These are phyloP conservation scores for Bipolaris bicolor DNA, from an alignment of 2,329 filamentous ascomycete genomes.

Conservation along the genomic window DNA sequence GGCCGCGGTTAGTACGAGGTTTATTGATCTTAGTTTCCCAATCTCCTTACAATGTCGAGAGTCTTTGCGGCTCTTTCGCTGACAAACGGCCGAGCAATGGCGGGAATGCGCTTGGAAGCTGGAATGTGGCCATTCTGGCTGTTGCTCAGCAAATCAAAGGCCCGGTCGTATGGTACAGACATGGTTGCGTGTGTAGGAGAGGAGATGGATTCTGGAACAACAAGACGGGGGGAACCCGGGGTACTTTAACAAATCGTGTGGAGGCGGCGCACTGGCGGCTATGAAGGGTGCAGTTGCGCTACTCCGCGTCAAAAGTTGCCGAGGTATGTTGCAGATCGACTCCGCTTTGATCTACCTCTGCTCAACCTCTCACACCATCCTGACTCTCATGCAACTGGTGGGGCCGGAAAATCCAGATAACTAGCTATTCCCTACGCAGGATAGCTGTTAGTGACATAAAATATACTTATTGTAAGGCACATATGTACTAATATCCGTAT, in stretches of 20 bases:
- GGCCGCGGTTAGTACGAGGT: not conserved
- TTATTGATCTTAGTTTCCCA: not conserved
- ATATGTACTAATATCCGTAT: too few relatives aligned
- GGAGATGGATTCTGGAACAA: not conserved
- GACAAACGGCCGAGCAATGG: conserved; percentile 68
- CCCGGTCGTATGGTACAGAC: conserved; percentile 39
- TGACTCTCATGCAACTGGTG: not conserved
- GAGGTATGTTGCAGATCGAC: conserved; percentile 27
- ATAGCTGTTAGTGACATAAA: too few relatives aligned
- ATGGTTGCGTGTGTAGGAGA: conserved; percentile 23
- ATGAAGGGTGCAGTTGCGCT: conserved; percentile 20
- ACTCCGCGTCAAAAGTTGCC: conserved; percentile 25
- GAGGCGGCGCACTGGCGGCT: conserved; percentile 27
- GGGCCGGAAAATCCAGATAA: too few relatives aligned
- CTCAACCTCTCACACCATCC: conserved; percentile 2
- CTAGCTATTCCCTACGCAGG: too few relatives aligned
- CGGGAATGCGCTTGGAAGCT: conserved; percentile 64
- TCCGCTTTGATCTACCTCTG: conserved; percentile 9
- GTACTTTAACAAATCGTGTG: conserved; percentile 22
- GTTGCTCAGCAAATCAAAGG: conserved; percentile 41
- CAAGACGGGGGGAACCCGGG: conserved; percentile 16
- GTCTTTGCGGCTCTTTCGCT: conserved; percentile 85
- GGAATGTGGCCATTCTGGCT: conserved; percentile 45
- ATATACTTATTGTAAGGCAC: too few relatives aligned
- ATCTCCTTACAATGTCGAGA: conserved; percentile 68